phyloP scores from a whole-genome alignment of 2,329 filamentous ascomycete species.

The Fulvia fulva region DNA sequence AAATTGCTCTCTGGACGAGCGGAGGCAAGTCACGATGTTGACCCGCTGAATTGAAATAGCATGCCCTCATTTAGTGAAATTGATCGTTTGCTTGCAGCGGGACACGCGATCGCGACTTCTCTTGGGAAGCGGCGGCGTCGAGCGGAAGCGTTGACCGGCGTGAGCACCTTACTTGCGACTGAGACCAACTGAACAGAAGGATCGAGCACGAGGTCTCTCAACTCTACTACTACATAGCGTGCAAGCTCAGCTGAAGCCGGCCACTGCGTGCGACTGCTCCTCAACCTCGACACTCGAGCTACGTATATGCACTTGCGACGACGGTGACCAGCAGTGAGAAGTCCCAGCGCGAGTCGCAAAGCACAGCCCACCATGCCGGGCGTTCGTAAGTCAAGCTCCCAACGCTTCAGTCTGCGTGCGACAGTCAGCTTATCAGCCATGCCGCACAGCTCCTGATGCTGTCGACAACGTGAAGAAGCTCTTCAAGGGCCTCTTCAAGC shows the following conservation, averaged over 20 bases:
- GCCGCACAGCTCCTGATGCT: slow-evolving; percentile 20
- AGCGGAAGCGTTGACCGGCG: background rate
- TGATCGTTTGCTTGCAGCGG: background rate
- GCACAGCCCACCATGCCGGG: slow-evolving; percentile 17
- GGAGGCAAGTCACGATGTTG: background rate
- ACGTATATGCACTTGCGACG: background rate
- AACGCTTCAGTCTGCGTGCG: background rate
- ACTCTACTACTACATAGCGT: background rate
- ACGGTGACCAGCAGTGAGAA: background rate
- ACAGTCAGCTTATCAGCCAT: slow-evolving; percentile 5
- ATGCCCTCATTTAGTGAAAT: background rate
- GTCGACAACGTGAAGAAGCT: slow-evolving; percentile 23
- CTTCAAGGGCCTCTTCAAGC: slow-evolving; percentile 23
- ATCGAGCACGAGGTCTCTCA: background rate
- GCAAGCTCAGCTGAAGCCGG: background rate
- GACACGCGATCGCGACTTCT: background rate
- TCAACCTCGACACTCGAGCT: background rate
- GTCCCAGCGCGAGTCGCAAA: background rate
- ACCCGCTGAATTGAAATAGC: background rate
- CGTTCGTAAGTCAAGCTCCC: slow-evolving; percentile 16
- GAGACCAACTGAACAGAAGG: background rate
- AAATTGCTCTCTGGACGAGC: background rate
- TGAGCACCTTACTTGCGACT: background rate
- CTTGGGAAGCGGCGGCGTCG: background rate
- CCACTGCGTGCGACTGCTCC: background rate